Evolutionary conservation across 108 stramenopile genomes (phyloP).

Genomic region (Craspedostauros australis): DNA sequence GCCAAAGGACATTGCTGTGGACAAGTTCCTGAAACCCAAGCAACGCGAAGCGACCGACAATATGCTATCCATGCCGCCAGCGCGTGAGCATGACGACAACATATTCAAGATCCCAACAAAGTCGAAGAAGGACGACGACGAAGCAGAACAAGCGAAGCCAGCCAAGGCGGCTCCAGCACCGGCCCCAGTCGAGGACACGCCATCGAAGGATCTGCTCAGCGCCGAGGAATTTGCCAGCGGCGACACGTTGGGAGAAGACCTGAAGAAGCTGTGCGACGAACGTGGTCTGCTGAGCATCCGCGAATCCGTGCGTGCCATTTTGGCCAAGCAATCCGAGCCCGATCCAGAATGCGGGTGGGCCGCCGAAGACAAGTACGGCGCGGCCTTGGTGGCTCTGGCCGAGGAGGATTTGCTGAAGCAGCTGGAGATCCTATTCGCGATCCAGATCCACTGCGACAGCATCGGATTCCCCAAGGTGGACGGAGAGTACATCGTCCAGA

Average conservation of each 20-base stretch:
- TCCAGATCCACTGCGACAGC: slow-evolving; percentile 78
- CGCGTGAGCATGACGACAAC: slow-evolving; percentile 24
- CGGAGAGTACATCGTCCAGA: slow-evolving; percentile 68
- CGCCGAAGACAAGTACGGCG: slow-evolving; percentile 53
- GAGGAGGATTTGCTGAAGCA: slow-evolving; percentile 66
- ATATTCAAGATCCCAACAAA: slow-evolving; percentile 30
- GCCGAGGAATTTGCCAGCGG: slow-evolving; percentile 57
- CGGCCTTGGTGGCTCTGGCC: slow-evolving; percentile 55
- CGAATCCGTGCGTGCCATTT: slow-evolving; percentile 55
- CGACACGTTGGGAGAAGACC: slow-evolving; percentile 58
- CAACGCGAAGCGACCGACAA: slow-evolving; percentile 32
- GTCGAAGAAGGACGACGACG: slow-evolving; percentile 37
- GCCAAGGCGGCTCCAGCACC: slow-evolving; percentile 20
- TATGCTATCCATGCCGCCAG: slow-evolving; percentile 31
- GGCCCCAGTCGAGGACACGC: slow-evolving; percentile 15
- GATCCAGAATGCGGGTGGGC: slow-evolving; percentile 77
- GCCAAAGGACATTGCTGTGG: slow-evolving; percentile 29
- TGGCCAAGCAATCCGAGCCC: slow-evolving; percentile 55
- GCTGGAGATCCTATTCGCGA: slow-evolving; percentile 72
- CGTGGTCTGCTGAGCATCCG: slow-evolving; percentile 46
- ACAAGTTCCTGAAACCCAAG: slow-evolving; percentile 35
- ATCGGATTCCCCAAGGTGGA: slow-evolving; percentile 80
- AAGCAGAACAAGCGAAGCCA: slow-evolving; percentile 29
- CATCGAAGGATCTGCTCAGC: slow-evolving; percentile 16
- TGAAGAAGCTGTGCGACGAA: slow-evolving; percentile 63